phyloP scores from a whole-genome alignment of 148 eudicot genomes.

The Rhododendron ferrugineum region DNA sequence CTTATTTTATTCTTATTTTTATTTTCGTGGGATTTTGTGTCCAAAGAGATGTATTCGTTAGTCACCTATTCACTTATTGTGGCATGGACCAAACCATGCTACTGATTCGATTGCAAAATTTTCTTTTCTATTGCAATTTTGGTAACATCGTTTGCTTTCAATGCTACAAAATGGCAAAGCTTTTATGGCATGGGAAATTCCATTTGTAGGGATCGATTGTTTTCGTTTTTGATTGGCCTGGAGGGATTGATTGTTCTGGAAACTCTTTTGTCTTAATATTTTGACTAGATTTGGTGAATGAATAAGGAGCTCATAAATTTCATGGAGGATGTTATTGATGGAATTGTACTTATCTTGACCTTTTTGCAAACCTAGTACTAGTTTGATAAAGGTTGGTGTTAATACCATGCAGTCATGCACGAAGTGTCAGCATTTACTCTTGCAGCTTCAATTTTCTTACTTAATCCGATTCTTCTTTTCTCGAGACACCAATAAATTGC shows the following conservation, averaged over 20 bases:
- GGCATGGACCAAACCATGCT: neutral
- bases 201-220: neutral
- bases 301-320: neutral
- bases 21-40: neutral
- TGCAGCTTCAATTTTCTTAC: neutral
- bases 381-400: neutral
- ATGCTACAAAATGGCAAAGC: neutral
- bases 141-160: neutral
- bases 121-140: neutral
- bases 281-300: neutral
- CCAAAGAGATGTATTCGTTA: neutral
- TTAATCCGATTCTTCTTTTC: neutral
- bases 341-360: neutral
- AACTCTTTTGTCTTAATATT: neutral
- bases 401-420: neutral
- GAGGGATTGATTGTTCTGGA: neutral
- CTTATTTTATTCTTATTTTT: neutral
- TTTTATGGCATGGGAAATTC: neutral
- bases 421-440: neutral
- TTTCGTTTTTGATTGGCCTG: neutral
- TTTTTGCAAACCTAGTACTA: neutral
- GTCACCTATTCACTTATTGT: neutral
- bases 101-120: neutral
- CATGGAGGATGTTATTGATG: neutral
- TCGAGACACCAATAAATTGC: neutral